Percentiles rank a stretch among this genome's conserved stretches.
These are phyloP conservation scores for Botrytis medusae DNA, from an alignment of 2,329 filamentous ascomycete genomes.

Conservation along the genomic window DNA sequence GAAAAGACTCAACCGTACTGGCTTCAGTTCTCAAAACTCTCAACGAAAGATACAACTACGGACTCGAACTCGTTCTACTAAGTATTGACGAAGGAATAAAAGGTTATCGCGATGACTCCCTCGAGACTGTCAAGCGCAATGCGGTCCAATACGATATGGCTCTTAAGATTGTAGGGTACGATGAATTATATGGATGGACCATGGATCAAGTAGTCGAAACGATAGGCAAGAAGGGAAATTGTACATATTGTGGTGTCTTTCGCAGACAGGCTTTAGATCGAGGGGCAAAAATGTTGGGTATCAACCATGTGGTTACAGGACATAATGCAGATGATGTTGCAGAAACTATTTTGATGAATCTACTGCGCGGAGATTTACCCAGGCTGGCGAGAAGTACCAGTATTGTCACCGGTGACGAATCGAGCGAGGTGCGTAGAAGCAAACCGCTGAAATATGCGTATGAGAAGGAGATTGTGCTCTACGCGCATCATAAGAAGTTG, in stretches of 20 bases:
- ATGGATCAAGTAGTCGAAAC: slow-evolving; percentile 98
- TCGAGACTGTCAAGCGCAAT: slow-evolving; percentile 96
- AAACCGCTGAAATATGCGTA: slow-evolving; percentile 98
- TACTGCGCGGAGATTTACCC: slow-evolving; percentile 85
- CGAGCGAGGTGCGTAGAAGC: slow-evolving; percentile 88
- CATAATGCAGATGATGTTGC: slow-evolving; percentile 98
- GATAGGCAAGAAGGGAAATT: slow-evolving; percentile 97
- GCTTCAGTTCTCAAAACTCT: slow-evolving; percentile 93
- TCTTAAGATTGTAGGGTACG: slow-evolving; percentile 88
- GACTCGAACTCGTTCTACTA: slow-evolving; percentile 78
- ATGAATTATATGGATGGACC: slow-evolving; percentile 94
- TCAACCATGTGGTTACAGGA: slow-evolving; percentile 92
- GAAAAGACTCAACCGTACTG: slow-evolving; percentile 95
- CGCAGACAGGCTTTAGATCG: slow-evolving; percentile 89
- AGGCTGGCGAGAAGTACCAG: slow-evolving; percentile 84
- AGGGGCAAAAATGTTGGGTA: slow-evolving; percentile 81
- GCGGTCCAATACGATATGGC: slow-evolving; percentile 88
- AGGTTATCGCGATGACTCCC: slow-evolving; percentile 91
- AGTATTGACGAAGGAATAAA: slow-evolving; percentile 98
- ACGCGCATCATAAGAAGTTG: slow-evolving; percentile 93
- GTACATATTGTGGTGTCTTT: slow-evolving; percentile 98
- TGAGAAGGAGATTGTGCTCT: slow-evolving; percentile 98
- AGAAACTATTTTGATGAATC: slow-evolving; percentile 97
- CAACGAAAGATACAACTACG: slow-evolving; percentile 86
- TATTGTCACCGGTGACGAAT: slow-evolving; percentile 76